A percentile compares a stretch with the other conserved stretches of the same genome.
phyloP scores from a whole-genome alignment of 2,329 filamentous ascomycete species.

The Fonsecaea pedrosoi region DNA sequence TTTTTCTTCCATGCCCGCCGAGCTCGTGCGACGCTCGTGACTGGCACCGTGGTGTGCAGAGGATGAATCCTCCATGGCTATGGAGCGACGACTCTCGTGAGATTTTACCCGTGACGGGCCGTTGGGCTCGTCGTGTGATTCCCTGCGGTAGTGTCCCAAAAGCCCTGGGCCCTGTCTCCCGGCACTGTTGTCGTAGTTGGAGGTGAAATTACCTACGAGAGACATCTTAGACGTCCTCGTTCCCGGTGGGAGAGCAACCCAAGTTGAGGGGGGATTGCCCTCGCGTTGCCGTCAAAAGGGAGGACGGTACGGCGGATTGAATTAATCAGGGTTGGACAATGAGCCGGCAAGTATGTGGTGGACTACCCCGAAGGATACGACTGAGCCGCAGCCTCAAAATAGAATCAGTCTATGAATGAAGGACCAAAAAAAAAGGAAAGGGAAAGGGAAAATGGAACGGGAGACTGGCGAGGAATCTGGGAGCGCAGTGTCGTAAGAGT shows the following conservation, averaged over 20 bases:
- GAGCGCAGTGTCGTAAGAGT: not conserved
- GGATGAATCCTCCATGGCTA: not conserved
- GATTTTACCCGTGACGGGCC: conserved; percentile 4
- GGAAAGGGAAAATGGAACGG: not conserved
- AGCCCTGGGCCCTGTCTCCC: conserved; percentile 19
- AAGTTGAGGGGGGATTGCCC: not conserved
- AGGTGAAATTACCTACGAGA: conserved; percentile 32
- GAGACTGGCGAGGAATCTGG: not conserved
- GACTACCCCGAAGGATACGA: not conserved
- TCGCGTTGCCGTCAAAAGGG: not conserved
- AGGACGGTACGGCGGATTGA: not conserved
- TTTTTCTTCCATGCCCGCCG: not conserved
- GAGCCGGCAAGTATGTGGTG: not conserved
- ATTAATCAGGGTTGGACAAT: not conserved
- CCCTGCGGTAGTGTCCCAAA: conserved; percentile 8
- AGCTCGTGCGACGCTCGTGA: not conserved
- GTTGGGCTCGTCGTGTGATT: conserved; percentile 14
- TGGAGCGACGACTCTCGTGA: not conserved
- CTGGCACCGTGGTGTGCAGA: not conserved
- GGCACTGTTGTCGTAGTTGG: conserved; percentile 27
- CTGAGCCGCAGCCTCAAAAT: not conserved
- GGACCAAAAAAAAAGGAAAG: not conserved
- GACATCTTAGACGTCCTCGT: conserved; percentile 19
- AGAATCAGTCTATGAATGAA: not conserved
- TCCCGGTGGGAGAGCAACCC: not conserved